Conservation (phyloP, 345 rosid genomes). For the Syzygium aromaticum region DNA sequence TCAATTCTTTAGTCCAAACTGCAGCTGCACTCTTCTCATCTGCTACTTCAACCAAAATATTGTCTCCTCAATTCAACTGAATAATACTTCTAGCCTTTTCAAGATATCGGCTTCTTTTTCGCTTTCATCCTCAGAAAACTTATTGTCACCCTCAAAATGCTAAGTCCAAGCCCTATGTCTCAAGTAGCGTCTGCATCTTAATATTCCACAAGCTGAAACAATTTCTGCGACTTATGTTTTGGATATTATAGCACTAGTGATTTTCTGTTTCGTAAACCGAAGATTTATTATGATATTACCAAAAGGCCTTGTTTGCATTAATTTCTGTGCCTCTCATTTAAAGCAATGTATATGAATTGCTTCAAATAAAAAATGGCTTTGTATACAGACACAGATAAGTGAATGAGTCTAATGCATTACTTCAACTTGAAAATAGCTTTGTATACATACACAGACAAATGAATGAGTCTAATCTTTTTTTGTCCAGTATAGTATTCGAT, state of each 20-base stretch:
- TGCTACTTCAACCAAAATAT: neutral
- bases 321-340: neutral
- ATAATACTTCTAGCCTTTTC: neutral
- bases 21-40: neutral
- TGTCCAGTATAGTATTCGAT: neutral
- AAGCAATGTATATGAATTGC: neutral
- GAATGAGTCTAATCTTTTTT: neutral
- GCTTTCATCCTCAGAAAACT: neutral
- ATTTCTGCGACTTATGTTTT: neutral
- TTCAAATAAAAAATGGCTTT: neutral
- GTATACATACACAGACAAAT: neutral
- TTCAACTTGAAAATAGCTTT: neutral
- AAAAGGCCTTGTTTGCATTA: neutral
- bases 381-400: neutral
- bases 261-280: neutral
- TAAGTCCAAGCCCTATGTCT: neutral
- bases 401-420: neutral
- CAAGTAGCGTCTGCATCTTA: too few relatives aligned
- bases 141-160: neutral
- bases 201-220: too few relatives aligned
- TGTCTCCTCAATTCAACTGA: neutral
- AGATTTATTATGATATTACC: neutral
- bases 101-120: neutral
- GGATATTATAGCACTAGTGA: neutral
- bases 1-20: neutral